A percentile compares a stretch with the other conserved stretches of the same genome.
Conservation (phyloP, 371 early-diverging fungal genomes). For the Coemansia sp. region DNA sequence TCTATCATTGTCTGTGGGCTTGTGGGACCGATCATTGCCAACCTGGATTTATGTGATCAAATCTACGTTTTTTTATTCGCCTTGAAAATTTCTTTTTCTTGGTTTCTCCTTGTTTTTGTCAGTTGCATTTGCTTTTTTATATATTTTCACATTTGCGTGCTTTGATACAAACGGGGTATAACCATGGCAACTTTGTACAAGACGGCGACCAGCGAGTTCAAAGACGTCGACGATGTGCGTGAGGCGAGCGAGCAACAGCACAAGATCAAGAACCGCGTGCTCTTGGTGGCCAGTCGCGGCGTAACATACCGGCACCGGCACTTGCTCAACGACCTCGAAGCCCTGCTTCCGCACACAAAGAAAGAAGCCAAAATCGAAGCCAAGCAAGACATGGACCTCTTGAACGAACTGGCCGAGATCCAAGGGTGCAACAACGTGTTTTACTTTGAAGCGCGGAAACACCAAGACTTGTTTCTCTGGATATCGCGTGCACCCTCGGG, state of each 20-base stretch:
- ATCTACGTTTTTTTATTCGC: too few species aligned
- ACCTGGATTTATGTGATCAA: too few species aligned
- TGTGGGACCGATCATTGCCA: too few species aligned
- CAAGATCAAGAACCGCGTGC: constrained; percentile 84
- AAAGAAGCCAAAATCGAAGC: constrained; percentile 88
- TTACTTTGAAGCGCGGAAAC: constrained; percentile 91
- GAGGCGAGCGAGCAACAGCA: constrained; percentile 41
- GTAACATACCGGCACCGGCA: constrained; percentile 86
- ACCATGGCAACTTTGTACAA: constrained; percentile 53
- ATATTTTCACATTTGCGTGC: too few species aligned
- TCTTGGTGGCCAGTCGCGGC: constrained; percentile 88
- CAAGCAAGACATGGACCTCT: constrained; percentile 79
- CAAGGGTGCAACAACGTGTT: constrained; percentile 96
- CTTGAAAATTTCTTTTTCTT: constrained; percentile 4
- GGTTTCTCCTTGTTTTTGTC: background rate
- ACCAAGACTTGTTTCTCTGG: constrained; percentile 94
- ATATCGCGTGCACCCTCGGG: constrained; percentile 92
- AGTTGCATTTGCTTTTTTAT: too few species aligned
- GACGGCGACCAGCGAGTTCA: constrained; percentile 47
- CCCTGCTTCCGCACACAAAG: constrained; percentile 90
- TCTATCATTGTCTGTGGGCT: too few species aligned
- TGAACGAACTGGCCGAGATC: constrained; percentile 94
- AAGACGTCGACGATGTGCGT: constrained; percentile 37
- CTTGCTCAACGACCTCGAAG: constrained; percentile 81
- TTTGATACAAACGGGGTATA: too few species aligned